Evolutionary conservation across 306 rosid species (phyloP), one percentile per base, ranked within the genome.

Genomic region (Vicia sativa): DNA sequence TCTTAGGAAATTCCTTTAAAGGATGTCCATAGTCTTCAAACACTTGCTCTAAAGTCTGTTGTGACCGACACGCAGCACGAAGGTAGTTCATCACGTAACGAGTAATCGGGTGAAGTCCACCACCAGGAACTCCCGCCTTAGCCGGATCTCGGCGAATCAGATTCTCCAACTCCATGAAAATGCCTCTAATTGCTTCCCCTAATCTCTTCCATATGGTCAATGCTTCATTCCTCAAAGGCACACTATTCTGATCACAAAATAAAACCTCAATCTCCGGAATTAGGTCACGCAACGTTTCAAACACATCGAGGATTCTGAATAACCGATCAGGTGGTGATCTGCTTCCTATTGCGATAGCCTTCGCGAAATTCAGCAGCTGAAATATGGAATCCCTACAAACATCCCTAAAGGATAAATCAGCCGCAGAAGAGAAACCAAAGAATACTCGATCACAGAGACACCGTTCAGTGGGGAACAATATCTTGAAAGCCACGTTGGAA

Each of bases 51-150:
- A 93, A 77, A 2, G 84, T 80, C 49, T 67, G 89, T 42, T 90
- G 73, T 2, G 97, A 88, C 11, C 95, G 81, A 73, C 97, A 90
- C 0, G 99, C 99, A 0, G 99, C 97, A 0, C 85, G 87, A 3
- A 93, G 95, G 77, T 93, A 93, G 68, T 93, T 93, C 97, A 90
- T 90, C 79, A 93, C 99, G 3, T 93, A 93, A 6, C 99, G 97
- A 7, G 95, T 93, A 16, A 93, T 88, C 8, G 97, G 99, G 26
- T 93, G 97, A 46, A 88, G 90, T 3, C 95, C 96, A 1, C 99
- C 99, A 5, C 92, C 92, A 0, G 99, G 99, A 29, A 93, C 99
- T 0, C 85, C 84, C 0, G 75, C 57, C 70, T 86, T 93, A 0
- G 96, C 89, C 1, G 99, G 97, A 57, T 93, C 99, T 0, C 92